Percentiles rank a stretch among this genome's conserved stretches.
phyloP scores from a whole-genome alignment of 2,329 filamentous ascomycete species.

The Fusarium sp. region DNA sequence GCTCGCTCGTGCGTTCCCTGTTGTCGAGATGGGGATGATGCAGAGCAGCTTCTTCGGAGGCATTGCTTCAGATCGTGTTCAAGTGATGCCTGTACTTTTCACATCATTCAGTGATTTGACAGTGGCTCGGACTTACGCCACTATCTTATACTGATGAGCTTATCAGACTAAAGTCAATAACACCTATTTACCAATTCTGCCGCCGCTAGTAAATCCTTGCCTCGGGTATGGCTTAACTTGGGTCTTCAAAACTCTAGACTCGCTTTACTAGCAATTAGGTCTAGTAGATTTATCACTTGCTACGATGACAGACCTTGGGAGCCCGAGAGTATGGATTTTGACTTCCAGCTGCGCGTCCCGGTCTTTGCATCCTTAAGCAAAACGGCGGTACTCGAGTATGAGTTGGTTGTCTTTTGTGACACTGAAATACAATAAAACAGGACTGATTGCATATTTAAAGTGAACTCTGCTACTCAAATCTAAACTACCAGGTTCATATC shows the following conservation, averaged over 20 bases:
- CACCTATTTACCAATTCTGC: not conserved
- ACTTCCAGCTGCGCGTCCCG: not conserved
- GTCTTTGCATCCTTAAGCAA: not conserved
- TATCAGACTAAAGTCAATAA: not conserved
- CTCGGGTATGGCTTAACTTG: rapidly evolving
- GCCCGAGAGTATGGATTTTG: not conserved
- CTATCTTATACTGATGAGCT: not conserved
- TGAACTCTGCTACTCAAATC: not conserved
- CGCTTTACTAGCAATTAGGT: not conserved
- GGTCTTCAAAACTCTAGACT: not conserved
- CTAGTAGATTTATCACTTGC: not conserved
- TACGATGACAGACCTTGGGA: not conserved
- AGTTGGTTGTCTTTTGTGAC: not conserved
- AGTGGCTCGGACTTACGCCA: not conserved
- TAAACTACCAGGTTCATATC: not conserved
- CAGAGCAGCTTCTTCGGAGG: not conserved
- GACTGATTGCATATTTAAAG: not conserved
- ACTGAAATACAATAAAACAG: not conserved
- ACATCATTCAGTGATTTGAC: not conserved
- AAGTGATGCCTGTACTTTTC: not conserved
- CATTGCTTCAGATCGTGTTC: not conserved
- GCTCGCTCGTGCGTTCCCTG: no score
- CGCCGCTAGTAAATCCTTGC: not conserved
- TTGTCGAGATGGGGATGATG: not conserved
- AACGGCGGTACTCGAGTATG: not conserved